Conservation (phyloP, 1,139 yeast species). For the Lodderomyces oxycetoniae region DNA sequence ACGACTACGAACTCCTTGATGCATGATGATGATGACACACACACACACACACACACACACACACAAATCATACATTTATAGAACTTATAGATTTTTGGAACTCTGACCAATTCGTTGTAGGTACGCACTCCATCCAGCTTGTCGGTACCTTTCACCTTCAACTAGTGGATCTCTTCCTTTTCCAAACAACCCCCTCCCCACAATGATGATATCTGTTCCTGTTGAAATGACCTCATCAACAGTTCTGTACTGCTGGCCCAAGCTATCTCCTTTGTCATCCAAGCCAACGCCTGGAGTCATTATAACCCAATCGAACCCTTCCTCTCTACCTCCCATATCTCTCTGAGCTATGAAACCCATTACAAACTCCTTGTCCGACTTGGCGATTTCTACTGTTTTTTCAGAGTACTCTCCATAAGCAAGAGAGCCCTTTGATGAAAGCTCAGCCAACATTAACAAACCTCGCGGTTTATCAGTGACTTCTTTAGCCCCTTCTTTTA, state of each 20-base stretch:
- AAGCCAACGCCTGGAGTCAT: constrained; percentile 99
- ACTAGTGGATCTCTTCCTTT: constrained; percentile 86
- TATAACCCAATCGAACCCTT: constrained; percentile 88
- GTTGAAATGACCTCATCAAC: constrained; percentile 76
- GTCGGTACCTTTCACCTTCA: constrained; percentile 84
- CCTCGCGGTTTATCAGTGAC: constrained; percentile 76
- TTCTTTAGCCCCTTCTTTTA: constrained; percentile 78
- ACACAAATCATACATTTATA: background rate
- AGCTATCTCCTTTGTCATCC: constrained; percentile 93
- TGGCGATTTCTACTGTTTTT: constrained; percentile 86
- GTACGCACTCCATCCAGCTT: constrained; percentile 95
- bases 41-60: too few species aligned
- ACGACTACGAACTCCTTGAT: constrained; percentile 18
- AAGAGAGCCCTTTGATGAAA: constrained; percentile 87
- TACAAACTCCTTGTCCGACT: constrained; percentile 79
- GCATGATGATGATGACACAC: constrained; percentile 7
- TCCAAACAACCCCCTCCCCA: constrained; percentile 96
- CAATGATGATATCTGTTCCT: constrained; percentile 92
- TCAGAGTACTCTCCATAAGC: constrained; percentile 89
- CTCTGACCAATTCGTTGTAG: constrained; percentile 28
- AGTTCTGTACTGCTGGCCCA: constrained; percentile 96
- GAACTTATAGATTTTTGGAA: background rate
- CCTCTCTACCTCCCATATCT: constrained; percentile 77
- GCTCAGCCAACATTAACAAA: constrained; percentile 89
- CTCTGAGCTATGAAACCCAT: constrained; percentile 95